Evolutionary conservation across 2,329 filamentous ascomycete genomes (phyloP).

Genomic region (Didymella segeticola): DNA sequence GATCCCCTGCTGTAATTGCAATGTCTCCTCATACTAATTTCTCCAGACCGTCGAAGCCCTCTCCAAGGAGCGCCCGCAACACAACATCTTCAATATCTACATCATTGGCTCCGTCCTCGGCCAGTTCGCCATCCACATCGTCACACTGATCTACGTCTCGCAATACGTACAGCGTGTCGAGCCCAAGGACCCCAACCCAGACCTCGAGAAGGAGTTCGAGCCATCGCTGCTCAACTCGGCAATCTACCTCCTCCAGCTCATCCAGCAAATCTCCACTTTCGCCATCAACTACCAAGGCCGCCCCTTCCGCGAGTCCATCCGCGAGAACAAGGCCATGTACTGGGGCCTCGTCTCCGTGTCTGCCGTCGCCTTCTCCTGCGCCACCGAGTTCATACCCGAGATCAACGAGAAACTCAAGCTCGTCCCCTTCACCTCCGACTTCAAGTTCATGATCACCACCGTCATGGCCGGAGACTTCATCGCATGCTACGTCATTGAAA

Average conservation of each 20-base stretch:
- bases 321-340: slow-evolving; percentile 98
- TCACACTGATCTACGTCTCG: slow-evolving; percentile 91
- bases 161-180: slow-evolving; percentile 85
- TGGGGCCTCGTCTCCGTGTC: slow-evolving; percentile 92
- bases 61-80: slow-evolving; percentile 95
- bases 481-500: slow-evolving; percentile 87
- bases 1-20: slow-evolving; percentile 20
- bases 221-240: slow-evolving; percentile 95
- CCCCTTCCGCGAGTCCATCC: slow-evolving; percentile 94
- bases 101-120: slow-evolving; percentile 97
- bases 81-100: slow-evolving; percentile 99
- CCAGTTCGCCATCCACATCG: slow-evolving; percentile 95
- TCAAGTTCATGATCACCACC: slow-evolving; percentile 83
- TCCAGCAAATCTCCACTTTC: slow-evolving; percentile 98
- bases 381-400: slow-evolving; percentile 93
- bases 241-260: slow-evolving; percentile 95
- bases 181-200: slow-evolving; percentile 72
- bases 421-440: slow-evolving; percentile 86
- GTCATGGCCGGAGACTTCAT: slow-evolving; percentile 89
- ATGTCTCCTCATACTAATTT: slow-evolving; percentile 33
- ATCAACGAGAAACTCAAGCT: slow-evolving; percentile 93
- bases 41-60: slow-evolving; percentile 82
- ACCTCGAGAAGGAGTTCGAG: slow-evolving; percentile 92
- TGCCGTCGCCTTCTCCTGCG: slow-evolving; percentile 89
- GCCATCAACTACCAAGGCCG: slow-evolving; percentile 99